phyloP scores from a whole-genome alignment of 768 basidiomycete species.

The Collybia sordida region DNA sequence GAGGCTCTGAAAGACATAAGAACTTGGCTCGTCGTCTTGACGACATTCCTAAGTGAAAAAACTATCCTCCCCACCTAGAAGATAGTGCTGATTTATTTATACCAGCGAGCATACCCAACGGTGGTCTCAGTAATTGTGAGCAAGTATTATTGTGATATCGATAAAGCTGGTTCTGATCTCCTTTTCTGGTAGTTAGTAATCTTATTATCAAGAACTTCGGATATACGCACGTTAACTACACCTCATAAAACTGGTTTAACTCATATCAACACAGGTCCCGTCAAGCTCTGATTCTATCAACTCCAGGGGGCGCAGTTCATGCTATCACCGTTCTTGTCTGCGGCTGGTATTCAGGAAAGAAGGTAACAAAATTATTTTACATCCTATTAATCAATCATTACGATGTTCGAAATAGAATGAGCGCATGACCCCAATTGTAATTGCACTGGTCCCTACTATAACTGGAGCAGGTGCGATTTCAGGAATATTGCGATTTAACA shows the following conservation, averaged over 20 bases:
- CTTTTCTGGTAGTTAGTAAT: constrained; percentile 48
- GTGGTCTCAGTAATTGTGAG: constrained; percentile 62
- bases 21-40: constrained; percentile 62
- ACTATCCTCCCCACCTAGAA: not conserved
- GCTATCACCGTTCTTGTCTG: constrained; percentile 48
- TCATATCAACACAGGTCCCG: constrained; percentile 48
- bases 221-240: constrained; percentile 56
- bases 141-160: constrained; percentile 1
- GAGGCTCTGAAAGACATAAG: constrained; percentile 58
- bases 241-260: constrained; percentile 65
- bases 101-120: constrained; percentile 65
- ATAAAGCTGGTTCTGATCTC: not conserved
- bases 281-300: constrained; percentile 59
- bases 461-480: constrained; percentile 46
- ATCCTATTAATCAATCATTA: not conserved
- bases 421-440: constrained; percentile 60
- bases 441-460: constrained; percentile 59
- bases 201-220: constrained; percentile 63
- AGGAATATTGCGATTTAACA: not conserved
- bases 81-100: constrained; percentile 6
- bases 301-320: constrained; percentile 53
- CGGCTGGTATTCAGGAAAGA: constrained; percentile 67
- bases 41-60: constrained; percentile 50
- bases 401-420: constrained; percentile 37
- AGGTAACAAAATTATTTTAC: constrained; percentile 29